Evolutionary conservation across 2,329 filamentous ascomycete species (phyloP), one percentile per base, ranked within the genome.

Genomic region (Aspergillus sclerotialis): DNA sequence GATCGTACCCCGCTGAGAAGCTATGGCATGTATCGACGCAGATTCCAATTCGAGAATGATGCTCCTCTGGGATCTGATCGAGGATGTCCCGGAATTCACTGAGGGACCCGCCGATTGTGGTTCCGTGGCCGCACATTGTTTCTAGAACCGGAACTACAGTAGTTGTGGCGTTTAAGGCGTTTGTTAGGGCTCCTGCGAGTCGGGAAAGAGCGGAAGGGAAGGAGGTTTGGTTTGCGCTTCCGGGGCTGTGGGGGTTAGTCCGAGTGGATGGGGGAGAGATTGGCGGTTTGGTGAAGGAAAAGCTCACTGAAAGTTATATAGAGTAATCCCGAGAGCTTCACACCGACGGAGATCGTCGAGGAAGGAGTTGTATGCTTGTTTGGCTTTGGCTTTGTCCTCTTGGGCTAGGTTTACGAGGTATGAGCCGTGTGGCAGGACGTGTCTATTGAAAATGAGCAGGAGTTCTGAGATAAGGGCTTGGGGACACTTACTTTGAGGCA

Each of bases 11-110:
- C 0, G 86, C 89, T 0, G 90, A 90, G 60, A 96, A 96, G 38
- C 88, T 80, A 62, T 98, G 92, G 64, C 92, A 98, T 0, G 92
- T 98, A 58, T 98, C 92, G 37, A 98, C 78, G 61, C 92, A 98
- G 12, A 98, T 88, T 29, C 90, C 92, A 2, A 98, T 81, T 19
- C 92, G 79, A 28, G 69, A 60, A 65, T 94, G 93, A 58, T 94
- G 78, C 14, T 88, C 75, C n/a, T 58, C 43, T 0, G 64, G 63
- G 15, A 96, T 76, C 7, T 79, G 70, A 10, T 73, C 73, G 47
- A 98, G 93, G 44, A 95, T 85, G 51, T 88, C 84, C 9, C 82
- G 73, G 30, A 98, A 73, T 50, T 98, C 90, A 56, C 89, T 80
- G 57, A 94, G 94, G 1, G 75, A 80, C 11, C 79, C 81, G 18